Evolutionary conservation across 78 protist genomes (phyloP), one percentile per base, ranked within the genome.

Genomic region (Dictyostelium brefeldianum): DNA sequence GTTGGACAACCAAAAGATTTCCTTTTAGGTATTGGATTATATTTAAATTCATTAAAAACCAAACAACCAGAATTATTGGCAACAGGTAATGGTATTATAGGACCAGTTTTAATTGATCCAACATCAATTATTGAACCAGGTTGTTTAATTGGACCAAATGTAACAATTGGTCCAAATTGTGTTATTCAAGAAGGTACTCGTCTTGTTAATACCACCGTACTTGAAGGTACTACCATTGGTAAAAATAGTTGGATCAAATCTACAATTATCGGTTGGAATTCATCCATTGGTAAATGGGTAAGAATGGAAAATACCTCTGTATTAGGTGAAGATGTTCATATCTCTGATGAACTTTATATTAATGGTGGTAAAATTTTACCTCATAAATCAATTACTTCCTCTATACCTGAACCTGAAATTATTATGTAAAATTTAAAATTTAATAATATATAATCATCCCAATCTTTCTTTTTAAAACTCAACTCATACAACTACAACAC

Each of bases 241-340:
- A 47, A 75, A 20, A 87, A 95, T 50, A 41, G 96, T 8, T 94
- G 83, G 92, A 56, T 98, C 47, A 22, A 48, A 79, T 22, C 78
- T 36, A 50, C 98, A 25, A 98, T 98, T 90, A 81, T 98, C 25
- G 99, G 99, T n/a, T 98, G 99, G 99, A 56, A 80, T 8, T 87
- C 96, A 18, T 43, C 73, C 20, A 94, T 98, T 29, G 98, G 99
- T 4, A 84, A 56, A 22, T 98, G 99, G 99, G 91, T 51, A 27
- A 91, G 99, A 53, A 59, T 98, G 83, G 97, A 97, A 41, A 89
- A 89, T 41, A 89, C 89, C 17, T 48, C 98, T 0, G 98, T 98
- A 12, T 82, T 98, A 4, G 99, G 99, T 17, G 97, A 98, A 64
- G 98, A 97, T 51, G 99, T 98, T 18, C 46, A 73, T 17, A 71